phyloP scores from a whole-genome alignment of 75 land plant genomes.

The Sequoia sempervirens region DNA sequence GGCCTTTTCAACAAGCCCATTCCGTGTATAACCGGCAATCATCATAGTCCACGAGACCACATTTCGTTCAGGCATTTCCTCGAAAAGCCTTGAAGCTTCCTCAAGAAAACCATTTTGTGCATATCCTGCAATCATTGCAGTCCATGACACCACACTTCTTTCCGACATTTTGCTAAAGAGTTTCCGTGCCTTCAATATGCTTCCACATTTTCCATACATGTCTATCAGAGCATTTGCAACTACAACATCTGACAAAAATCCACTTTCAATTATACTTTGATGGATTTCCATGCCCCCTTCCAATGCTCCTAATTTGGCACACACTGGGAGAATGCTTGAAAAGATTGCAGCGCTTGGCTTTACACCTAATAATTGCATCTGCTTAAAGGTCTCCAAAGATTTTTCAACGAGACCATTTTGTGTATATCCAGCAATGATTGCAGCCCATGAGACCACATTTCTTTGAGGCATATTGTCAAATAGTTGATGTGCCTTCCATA shows the following conservation, averaged over 20 bases:
- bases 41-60: neutral
- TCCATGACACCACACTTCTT: constrained; percentile 13
- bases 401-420: too few species aligned
- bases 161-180: constrained; percentile 14
- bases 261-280: constrained; percentile 42
- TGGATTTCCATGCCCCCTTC: constrained; percentile 49
- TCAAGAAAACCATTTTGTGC: constrained; percentile 4
- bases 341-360: constrained; percentile 34
- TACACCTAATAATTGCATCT: too few species aligned
- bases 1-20: constrained; percentile 11
- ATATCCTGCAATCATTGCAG: constrained; percentile 16
- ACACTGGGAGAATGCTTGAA: constrained; percentile 52
- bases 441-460: too few species aligned
- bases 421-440: too few species aligned
- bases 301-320: constrained; percentile 48
- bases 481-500: too few species aligned
- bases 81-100: constrained; percentile 9
- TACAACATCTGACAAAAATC: constrained; percentile 11
- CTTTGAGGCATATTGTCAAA: too few species aligned
- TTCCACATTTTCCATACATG: constrained; percentile 21
- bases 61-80: constrained; percentile 9
- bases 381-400: too few species aligned
- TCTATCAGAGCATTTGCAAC: constrained; percentile 56
- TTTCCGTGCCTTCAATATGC: neutral
- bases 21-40: constrained; percentile 9